Conservation (phyloP, 495 filamentous ascomycete genomes). For the Chaetomidium leptoderma region DNA sequence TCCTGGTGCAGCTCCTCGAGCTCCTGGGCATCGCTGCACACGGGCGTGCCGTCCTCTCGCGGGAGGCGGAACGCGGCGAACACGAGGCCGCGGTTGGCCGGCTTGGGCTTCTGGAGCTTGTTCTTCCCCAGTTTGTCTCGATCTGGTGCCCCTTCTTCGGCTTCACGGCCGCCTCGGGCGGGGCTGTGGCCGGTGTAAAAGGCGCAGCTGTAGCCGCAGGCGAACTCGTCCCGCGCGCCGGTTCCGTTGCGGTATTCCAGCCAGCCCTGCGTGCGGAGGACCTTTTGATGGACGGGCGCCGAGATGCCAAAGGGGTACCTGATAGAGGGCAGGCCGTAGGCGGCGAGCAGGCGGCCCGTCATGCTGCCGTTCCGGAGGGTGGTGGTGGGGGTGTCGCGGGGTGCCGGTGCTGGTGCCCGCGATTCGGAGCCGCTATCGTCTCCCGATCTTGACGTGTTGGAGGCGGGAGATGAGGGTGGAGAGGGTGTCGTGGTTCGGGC, state of each 20-base stretch:
- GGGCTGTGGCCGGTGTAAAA: slow-evolving; percentile 35
- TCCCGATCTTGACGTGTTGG: not conserved
- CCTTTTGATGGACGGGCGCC: slow-evolving; percentile 34
- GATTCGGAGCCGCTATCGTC: slow-evolving; percentile 9
- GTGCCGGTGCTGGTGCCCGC: not conserved
- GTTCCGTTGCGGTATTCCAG: slow-evolving; percentile 37
- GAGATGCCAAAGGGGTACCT: slow-evolving; percentile 39
- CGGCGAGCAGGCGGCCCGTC: slow-evolving; percentile 40
- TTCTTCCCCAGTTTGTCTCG: too few relatives aligned
- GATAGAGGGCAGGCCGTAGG: slow-evolving; percentile 36
- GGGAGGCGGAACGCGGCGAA: slow-evolving; percentile 40
- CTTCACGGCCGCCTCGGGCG: too few relatives aligned
- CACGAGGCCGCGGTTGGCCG: slow-evolving; percentile 37
- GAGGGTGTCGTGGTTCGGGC: not conserved
- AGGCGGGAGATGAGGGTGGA: slow-evolving; percentile 9
- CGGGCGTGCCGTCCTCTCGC: slow-evolving; percentile 12
- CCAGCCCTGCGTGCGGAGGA: slow-evolving; percentile 37
- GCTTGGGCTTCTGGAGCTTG: slow-evolving; percentile 6
- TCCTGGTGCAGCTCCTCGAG: slow-evolving; percentile 30
- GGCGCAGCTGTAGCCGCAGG: slow-evolving; percentile 38
- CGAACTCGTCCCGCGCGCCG: slow-evolving; percentile 30
- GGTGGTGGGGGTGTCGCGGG: not conserved
- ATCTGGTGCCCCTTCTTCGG: too few relatives aligned
- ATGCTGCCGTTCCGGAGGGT: slow-evolving; percentile 11
- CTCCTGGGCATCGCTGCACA: slow-evolving; percentile 19